Evolutionary conservation across 768 basidiomycete genomes (phyloP).

Genomic region (Tubosaeta sp.): DNA sequence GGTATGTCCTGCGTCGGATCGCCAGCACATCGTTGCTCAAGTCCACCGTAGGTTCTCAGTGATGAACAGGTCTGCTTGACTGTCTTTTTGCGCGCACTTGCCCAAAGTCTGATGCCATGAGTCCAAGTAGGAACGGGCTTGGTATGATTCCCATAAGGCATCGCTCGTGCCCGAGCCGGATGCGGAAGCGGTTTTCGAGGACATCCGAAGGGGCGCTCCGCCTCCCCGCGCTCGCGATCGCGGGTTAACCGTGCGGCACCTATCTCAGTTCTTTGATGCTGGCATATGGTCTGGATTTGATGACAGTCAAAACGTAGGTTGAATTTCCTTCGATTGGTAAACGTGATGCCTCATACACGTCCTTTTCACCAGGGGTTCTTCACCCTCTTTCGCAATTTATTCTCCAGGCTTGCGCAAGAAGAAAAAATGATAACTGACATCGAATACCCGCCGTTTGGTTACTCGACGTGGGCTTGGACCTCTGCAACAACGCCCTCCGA

Average conservation of each 20-base stretch:
- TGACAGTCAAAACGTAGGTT: slow-evolving; percentile 55
- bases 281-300: slow-evolving; percentile 63
- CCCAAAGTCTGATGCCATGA: slow-evolving; percentile 12
- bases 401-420: slow-evolving; percentile 76
- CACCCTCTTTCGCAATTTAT: slow-evolving; percentile 83
- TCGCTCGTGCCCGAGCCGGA: slow-evolving; percentile 79
- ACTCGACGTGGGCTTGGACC: slow-evolving; percentile 70
- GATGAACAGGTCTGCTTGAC: slow-evolving; percentile 78
- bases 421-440: slow-evolving; percentile 47
- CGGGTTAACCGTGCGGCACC: slow-evolving; percentile 75
- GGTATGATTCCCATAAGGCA: slow-evolving; percentile 93
- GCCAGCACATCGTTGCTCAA: not conserved
- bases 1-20: slow-evolving; percentile 38
- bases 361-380: slow-evolving; percentile 69
- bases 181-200: slow-evolving; percentile 79
- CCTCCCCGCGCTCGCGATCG: slow-evolving; percentile 56
- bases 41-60: slow-evolving; percentile 69
- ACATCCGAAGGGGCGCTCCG: slow-evolving; percentile 67
- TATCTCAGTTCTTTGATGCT: slow-evolving; percentile 81
- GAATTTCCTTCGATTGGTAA: not conserved
- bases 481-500: slow-evolving; percentile 41
- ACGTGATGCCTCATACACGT: not conserved
- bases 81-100: slow-evolving; percentile 1
- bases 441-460: slow-evolving; percentile 81
- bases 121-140: slow-evolving; percentile 85